These are phyloP conservation scores for Aspergillus hortae DNA, from an alignment of 2,329 filamentous ascomycete genomes.

Conservation along the genomic window DNA sequence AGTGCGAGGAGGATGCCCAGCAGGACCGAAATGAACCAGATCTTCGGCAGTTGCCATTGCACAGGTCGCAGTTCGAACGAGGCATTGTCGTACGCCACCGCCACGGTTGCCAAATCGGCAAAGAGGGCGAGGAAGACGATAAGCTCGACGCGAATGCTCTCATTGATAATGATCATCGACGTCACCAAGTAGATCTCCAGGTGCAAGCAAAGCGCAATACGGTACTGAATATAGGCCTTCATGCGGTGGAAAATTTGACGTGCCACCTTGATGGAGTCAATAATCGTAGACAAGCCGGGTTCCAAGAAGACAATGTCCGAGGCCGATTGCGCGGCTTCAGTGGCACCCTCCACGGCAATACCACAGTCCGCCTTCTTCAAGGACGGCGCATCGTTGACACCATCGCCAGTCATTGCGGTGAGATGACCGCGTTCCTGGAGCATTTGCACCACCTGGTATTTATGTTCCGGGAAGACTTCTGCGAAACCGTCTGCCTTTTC, in stretches of 20 bases:
- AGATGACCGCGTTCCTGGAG: slow-evolving; percentile 68
- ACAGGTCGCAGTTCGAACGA: slow-evolving; percentile 72
- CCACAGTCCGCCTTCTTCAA: slow-evolving; percentile 72
- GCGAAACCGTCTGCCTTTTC: slow-evolving; percentile 72
- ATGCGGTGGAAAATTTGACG: slow-evolving; percentile 75
- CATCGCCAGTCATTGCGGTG: slow-evolving; percentile 72
- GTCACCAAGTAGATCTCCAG: slow-evolving; percentile 73
- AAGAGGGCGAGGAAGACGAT: slow-evolving; percentile 78
- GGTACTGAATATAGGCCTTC: slow-evolving; percentile 75
- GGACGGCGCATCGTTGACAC: slow-evolving; percentile 71
- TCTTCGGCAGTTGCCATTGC: slow-evolving; percentile 79
- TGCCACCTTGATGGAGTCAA: slow-evolving; percentile 69
- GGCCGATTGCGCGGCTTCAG: slow-evolving; percentile 69
- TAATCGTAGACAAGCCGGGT: slow-evolving; percentile 67
- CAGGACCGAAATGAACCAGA: slow-evolving; percentile 63
- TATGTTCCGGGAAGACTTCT: slow-evolving; percentile 72
- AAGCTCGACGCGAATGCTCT: slow-evolving; percentile 69
- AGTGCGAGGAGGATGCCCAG: slow-evolving; percentile 66
- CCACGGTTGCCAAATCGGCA: slow-evolving; percentile 75
- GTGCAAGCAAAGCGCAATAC: slow-evolving; percentile 71
- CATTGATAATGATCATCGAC: slow-evolving; percentile 76
- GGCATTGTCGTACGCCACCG: slow-evolving; percentile 80
- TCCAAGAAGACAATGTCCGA: slow-evolving; percentile 73
- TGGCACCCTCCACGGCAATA: slow-evolving; percentile 69
- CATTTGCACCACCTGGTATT: slow-evolving; percentile 74